Conservation (phyloP, 768 basidiomycete species). For the Boletus tylopilopsis region DNA sequence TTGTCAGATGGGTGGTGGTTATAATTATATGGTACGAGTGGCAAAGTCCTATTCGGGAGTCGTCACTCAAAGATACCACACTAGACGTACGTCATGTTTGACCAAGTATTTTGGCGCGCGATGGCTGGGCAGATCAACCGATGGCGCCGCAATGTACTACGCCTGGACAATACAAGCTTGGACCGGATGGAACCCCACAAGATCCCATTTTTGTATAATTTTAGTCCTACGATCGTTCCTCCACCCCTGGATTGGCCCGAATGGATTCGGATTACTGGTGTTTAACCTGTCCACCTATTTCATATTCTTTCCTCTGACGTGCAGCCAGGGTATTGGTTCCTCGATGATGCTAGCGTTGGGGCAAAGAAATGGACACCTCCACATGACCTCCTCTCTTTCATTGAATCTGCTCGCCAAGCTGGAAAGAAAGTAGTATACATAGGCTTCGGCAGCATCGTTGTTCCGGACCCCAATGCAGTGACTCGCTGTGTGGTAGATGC, state of each 20-base stretch:
- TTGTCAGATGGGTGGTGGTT: conserved; percentile 85
- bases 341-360: conserved; percentile 88
- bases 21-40: conserved; percentile 89
- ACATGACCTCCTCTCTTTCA: conserved; percentile 72
- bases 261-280: conserved; percentile 93
- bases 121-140: conserved; percentile 93
- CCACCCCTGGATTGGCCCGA: conserved; percentile 98
- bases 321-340: conserved; percentile 87
- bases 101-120: conserved; percentile 96
- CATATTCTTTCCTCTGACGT: conserved; percentile 10
- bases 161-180: conserved; percentile 75
- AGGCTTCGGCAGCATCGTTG: conserved; percentile 96
- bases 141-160: conserved; percentile 79
- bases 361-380: conserved; percentile 89
- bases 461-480: conserved; percentile 91
- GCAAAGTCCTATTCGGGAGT: background rate
- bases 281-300: conserved; percentile 9
- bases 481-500: conserved; percentile 89
- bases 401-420: conserved; percentile 66
- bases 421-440: conserved; percentile 95
- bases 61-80: conserved; percentile 2
- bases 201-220: conserved; percentile 97
- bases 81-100: conserved; percentile 94
- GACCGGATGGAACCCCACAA: conserved; percentile 98
- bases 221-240: conserved; percentile 86